These are phyloP conservation scores for Psidium friedrichsthalianum DNA, from an alignment of 345 rosid genomes.

Conservation along the genomic window DNA sequence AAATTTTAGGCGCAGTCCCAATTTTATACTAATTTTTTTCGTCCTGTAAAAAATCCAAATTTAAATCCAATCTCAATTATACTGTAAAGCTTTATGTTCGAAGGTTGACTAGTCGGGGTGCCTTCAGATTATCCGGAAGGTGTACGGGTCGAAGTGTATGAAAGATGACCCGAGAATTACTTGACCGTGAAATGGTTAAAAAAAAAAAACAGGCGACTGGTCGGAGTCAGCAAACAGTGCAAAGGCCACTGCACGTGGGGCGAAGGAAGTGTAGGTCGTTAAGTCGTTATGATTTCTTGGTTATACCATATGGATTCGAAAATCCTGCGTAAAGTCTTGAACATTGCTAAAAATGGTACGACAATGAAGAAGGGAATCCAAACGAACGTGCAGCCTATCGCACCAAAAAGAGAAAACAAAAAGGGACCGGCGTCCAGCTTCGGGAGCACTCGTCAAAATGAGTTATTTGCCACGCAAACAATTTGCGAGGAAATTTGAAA, in stretches of 20 bases:
- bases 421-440: not conserved
- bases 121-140: not conserved
- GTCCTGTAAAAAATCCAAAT: too few relatives aligned
- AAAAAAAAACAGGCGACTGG: not conserved
- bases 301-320: not conserved
- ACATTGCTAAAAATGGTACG: not conserved
- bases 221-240: not conserved
- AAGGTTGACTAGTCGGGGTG: too few relatives aligned
- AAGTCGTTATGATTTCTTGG: not conserved
- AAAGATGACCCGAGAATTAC: not conserved
- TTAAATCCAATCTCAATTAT: too few relatives aligned
- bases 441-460: not conserved
- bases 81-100: too few relatives aligned
- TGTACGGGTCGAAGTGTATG: not conserved
- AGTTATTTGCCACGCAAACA: not conserved
- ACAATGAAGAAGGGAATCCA: not conserved
- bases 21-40: too few relatives aligned
- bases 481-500: not conserved
- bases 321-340: not conserved
- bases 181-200: not conserved
- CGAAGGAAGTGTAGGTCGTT: not conserved
- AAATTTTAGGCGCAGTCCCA: too few relatives aligned
- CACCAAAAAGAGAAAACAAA: not conserved
- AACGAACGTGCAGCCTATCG: not conserved
- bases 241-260: not conserved